Conservation (phyloP, 1,284 basidiomycete species). For the Athelia sp. region DNA sequence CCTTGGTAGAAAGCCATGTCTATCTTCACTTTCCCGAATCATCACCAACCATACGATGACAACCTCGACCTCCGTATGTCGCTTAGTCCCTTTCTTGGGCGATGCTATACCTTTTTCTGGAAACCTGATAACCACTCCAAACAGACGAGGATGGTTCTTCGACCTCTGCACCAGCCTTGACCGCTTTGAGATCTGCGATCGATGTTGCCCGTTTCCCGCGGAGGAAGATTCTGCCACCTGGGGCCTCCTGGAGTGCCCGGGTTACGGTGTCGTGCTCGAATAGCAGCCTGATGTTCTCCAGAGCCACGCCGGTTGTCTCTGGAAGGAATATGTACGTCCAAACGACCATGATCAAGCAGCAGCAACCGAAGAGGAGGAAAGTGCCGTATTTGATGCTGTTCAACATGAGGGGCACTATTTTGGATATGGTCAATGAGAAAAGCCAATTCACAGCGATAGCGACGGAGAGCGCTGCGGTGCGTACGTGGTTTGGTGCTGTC, state of each 20-base stretch:
- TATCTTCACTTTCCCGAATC: too few species aligned
- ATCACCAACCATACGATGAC: too few species aligned
- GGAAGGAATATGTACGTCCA: constrained; percentile 43
- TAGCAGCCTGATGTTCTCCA: constrained; percentile 43
- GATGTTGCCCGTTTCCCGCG: constrained; percentile 24
- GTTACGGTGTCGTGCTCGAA: constrained; percentile 38
- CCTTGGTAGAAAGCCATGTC: too few species aligned
- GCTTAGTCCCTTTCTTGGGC: too few species aligned
- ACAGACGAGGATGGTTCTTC: too few species aligned
- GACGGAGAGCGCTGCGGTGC: constrained; percentile 35
- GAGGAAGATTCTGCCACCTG: constrained; percentile 34
- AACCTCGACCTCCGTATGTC: too few species aligned
- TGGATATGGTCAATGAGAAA: constrained; percentile 42
- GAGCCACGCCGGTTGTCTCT: constrained; percentile 39
- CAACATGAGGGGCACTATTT: constrained; percentile 48
- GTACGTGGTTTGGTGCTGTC: constrained; percentile 43
- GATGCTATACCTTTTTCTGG: too few species aligned
- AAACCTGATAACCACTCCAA: too few species aligned
- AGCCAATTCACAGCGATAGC: constrained; percentile 43
- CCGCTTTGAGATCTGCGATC: constrained; percentile 21
- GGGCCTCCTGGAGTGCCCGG: constrained; percentile 41
- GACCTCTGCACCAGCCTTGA: too few species aligned
- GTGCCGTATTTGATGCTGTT: constrained; percentile 44
- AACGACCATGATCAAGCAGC: constrained; percentile 37
- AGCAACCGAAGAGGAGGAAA: constrained; percentile 44